phyloP scores from a whole-genome alignment of 768 basidiomycete genomes.

The Pleurotus giganteus region DNA sequence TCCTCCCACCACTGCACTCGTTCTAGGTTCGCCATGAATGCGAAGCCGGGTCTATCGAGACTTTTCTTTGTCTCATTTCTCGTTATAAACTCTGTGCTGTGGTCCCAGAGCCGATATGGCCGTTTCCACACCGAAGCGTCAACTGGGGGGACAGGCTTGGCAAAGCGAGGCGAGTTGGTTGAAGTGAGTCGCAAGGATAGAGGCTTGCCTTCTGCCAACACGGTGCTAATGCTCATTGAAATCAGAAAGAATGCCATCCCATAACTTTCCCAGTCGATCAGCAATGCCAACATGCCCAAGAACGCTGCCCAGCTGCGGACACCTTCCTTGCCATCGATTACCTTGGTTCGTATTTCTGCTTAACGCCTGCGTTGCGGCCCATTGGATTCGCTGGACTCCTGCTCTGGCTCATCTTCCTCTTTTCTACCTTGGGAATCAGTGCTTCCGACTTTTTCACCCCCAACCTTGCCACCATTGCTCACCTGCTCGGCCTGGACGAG shows the following conservation, averaged over 20 bases:
- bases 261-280: slow-evolving; percentile 45
- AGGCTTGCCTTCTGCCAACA: too few species aligned
- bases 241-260: slow-evolving; percentile 58
- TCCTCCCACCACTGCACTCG: background rate
- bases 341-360: slow-evolving; percentile 69
- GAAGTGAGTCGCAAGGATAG: slow-evolving; percentile 11
- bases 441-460: slow-evolving; percentile 98
- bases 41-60: background rate
- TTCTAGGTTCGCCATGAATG: background rate
- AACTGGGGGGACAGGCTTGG: slow-evolving; percentile 14
- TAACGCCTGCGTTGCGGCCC: slow-evolving; percentile 52
- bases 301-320: slow-evolving; percentile 52
- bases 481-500: slow-evolving; percentile 84
- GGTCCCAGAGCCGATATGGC: slow-evolving; percentile 59
- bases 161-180: background rate
- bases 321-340: slow-evolving; percentile 75
- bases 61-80: slow-evolving; percentile 51
- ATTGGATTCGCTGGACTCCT: slow-evolving; percentile 61
- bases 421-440: slow-evolving; percentile 92
- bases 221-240: background rate
- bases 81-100: slow-evolving; percentile 58
- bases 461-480: slow-evolving; percentile 88
- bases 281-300: slow-evolving; percentile 66
- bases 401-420: slow-evolving; percentile 86
- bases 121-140: slow-evolving; percentile 24